Evolutionary conservation across 305 asterid genomes (phyloP), one percentile per base, ranked within the genome.

Genomic region (Rubia peregrina): DNA sequence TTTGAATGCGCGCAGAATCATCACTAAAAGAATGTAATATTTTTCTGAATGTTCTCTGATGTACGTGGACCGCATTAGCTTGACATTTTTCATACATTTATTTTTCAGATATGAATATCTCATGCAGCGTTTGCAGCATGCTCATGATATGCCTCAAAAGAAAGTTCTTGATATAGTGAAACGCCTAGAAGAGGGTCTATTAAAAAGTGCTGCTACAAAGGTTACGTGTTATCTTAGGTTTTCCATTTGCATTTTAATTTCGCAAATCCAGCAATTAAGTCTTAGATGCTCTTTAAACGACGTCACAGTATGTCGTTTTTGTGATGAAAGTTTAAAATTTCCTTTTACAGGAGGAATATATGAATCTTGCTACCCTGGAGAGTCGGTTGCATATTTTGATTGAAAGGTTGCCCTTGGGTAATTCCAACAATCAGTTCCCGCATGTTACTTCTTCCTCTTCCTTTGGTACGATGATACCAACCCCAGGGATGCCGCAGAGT

Each of bases 401-500:
- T 69, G 86, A 75, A 80, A 82, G 85, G 57, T 73, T 78, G 16
- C 88, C 92, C 40, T 44, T 75, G 77, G 85, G 68, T 80, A 88
- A 85, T 83, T 95, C 87, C 19, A 85, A 71, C 78, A 95, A 90
- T 76, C 98, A 84, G 77, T 79, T 80, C 73, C 65, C 90, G 71
- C 91, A 86, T 73, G 79, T 80, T 59, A 90, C 79, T 84, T 76
- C 95, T 61, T 80, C 92, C 43, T 80, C 89, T 60, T 81, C 96
- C 55, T 60, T 85, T 70, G 89, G 96, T 69, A 84, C 96, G 60
- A 94, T 94, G 99, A 94, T 94, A 73, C 99, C 99, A 71, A 91
- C 98, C 60, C 99, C 99, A 71, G 98, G 99, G 46, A 83, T 89
- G 83, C 84, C 87, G 68, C 96, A 89, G 80, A 74, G 83, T 83